phyloP scores from a whole-genome alignment of 2,329 filamentous ascomycete species.

The Tolypocladium endophyticum region DNA sequence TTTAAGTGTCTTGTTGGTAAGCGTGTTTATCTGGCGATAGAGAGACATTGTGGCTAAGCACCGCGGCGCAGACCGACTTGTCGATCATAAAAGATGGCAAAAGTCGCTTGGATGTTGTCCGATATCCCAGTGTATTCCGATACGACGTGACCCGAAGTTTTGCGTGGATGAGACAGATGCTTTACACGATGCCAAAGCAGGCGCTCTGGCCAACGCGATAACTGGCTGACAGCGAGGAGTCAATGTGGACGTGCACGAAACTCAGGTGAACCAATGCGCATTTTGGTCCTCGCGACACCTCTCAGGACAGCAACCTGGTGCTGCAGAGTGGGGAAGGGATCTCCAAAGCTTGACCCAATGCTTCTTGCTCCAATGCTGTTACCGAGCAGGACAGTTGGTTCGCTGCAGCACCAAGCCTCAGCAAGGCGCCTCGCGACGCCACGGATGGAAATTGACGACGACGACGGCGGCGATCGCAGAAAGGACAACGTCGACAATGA shows the following conservation, averaged over 20 bases:
- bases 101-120: no score
- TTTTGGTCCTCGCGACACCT: neutral
- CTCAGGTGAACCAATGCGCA: neutral
- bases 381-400: neutral
- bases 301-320: neutral
- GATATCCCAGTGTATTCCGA: neutral
- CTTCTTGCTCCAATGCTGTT: neutral
- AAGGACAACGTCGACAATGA: neutral
- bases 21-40: slow-evolving; percentile 41
- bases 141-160: neutral
- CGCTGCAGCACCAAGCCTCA: neutral
- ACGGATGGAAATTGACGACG: neutral
- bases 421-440: neutral
- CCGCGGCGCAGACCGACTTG: neutral
- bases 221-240: neutral
- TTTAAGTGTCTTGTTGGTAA: slow-evolving; percentile 47
- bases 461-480: neutral
- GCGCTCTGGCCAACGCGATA: neutral
- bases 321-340: neutral
- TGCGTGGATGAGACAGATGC: neutral
- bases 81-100: neutral
- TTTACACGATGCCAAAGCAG: neutral
- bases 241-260: neutral
- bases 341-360: neutral
- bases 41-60: slow-evolving; percentile 30